Percentiles rank a stretch among this genome's conserved stretches.
Conservation (phyloP, 225 moss, liverwort and hornwort species). For the Climacium dendroides region DNA sequence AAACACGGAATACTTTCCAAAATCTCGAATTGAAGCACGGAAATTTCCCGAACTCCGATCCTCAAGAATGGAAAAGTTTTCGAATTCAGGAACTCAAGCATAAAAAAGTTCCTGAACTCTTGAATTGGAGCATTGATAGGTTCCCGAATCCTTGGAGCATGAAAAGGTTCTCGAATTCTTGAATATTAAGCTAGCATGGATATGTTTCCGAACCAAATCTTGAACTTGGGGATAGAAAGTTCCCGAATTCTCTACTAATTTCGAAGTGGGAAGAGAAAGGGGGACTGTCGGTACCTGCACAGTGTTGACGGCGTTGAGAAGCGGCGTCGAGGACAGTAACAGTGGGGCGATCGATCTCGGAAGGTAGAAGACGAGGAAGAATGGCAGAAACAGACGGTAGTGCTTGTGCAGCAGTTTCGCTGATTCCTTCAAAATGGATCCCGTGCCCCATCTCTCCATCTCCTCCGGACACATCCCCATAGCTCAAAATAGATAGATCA, state of each 20-base stretch:
- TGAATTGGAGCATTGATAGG: not conserved
- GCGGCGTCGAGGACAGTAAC: not conserved
- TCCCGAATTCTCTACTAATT: not conserved
- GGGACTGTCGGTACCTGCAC: not conserved
- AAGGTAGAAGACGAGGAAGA: not conserved
- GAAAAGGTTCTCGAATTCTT: too few species aligned
- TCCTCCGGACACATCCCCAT: not conserved
- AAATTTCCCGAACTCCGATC: not conserved
- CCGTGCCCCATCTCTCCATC: not conserved
- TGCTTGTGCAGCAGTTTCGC: not conserved
- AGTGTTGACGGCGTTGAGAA: not conserved
- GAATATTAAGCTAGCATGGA: too few species aligned
- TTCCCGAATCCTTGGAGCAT: not conserved
- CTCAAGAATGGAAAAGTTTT: too few species aligned
- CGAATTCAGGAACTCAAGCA: too few species aligned
- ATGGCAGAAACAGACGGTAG: not conserved
- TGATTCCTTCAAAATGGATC: not conserved
- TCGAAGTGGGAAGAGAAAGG: not conserved
- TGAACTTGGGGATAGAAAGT: too few species aligned
- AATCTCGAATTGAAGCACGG: not conserved
- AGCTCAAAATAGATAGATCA: not conserved
- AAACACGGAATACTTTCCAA: too few species aligned
- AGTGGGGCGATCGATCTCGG: not conserved
- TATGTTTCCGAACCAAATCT: not conserved
- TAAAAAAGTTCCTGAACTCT: not conserved